phyloP scores from a whole-genome alignment of 1,284 basidiomycete species.

The Heterobasidion annosum region DNA sequence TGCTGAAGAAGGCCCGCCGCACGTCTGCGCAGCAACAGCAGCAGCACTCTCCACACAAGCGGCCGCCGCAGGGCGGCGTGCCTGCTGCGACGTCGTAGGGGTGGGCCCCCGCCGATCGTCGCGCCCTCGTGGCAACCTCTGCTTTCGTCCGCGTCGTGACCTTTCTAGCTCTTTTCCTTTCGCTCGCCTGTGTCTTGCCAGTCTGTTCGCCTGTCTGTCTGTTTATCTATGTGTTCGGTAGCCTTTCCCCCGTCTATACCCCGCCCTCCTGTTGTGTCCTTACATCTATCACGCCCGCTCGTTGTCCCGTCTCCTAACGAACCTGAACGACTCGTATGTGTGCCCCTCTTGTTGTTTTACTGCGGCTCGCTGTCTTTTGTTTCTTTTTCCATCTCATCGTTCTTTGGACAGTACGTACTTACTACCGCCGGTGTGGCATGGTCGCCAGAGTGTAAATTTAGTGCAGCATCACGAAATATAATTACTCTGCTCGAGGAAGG shows the following conservation, averaged over 20 bases:
- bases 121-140: too few relatives aligned
- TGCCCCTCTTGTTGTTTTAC: not conserved
- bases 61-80: not conserved
- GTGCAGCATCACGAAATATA: not conserved
- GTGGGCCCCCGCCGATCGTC: not conserved
- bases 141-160: not conserved
- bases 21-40: slow-evolving; percentile 7
- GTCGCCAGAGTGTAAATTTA: not conserved
- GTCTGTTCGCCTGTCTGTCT: not conserved
- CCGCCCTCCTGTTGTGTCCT: not conserved
- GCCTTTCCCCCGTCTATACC: not conserved
- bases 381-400: not conserved
- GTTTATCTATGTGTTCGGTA: not conserved
- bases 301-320: not conserved
- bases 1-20: slow-evolving; percentile 9
- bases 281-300: not conserved
- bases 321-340: not conserved
- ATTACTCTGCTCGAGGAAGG: too few relatives aligned
- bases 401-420: not conserved
- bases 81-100: not conserved
- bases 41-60: not conserved
- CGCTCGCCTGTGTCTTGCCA: not conserved
- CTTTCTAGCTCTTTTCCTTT: not conserved
- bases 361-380: not conserved
- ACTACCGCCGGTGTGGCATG: not conserved